Percentiles rank a stretch among this genome's conserved stretches.
These are phyloP conservation scores for Penicillium samsonianum DNA, from an alignment of 495 filamentous ascomycete species.

Conservation along the genomic window DNA sequence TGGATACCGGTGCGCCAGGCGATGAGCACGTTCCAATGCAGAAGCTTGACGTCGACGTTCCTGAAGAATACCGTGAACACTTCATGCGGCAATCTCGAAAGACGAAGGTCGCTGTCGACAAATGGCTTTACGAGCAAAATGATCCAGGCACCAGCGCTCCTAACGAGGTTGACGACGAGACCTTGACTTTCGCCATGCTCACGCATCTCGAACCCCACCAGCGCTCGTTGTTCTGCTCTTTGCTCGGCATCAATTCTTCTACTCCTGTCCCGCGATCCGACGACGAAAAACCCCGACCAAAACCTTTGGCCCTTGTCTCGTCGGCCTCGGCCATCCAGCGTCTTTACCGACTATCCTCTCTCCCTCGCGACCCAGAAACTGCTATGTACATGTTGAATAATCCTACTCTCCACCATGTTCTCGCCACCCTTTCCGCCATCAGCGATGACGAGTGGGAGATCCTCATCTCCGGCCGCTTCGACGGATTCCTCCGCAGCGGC, in stretches of 20 bases:
- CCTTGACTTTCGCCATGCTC: slow-evolving; percentile 85
- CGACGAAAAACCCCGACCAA: slow-evolving; percentile 52
- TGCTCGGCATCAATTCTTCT: slow-evolving; percentile 67
- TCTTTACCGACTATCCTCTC: slow-evolving; percentile 70
- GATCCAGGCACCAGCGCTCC: slow-evolving; percentile 71
- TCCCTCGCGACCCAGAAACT: slow-evolving; percentile 79
- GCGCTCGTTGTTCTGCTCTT: slow-evolving; percentile 72
- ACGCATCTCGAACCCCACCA: slow-evolving; percentile 79
- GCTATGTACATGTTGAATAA: slow-evolving; percentile 89
- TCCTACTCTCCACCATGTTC: slow-evolving; percentile 75
- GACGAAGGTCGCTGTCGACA: slow-evolving; percentile 78
- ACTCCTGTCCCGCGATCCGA: slow-evolving; percentile 45
- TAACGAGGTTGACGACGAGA: slow-evolving; percentile 88
- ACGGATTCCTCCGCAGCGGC: slow-evolving; percentile 96
- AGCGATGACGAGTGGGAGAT: slow-evolving; percentile 93
- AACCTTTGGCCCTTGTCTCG: slow-evolving; percentile 68
- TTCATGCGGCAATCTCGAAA: slow-evolving; percentile 87
- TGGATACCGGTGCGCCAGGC: slow-evolving; percentile 56
- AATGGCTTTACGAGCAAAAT: slow-evolving; percentile 78
- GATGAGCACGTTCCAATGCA: slow-evolving; percentile 65
- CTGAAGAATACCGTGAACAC: slow-evolving; percentile 84
- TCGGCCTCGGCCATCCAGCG: slow-evolving; percentile 77
- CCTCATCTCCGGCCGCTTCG: slow-evolving; percentile 90
- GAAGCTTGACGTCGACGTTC: slow-evolving; percentile 87
- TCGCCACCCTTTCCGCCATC: slow-evolving; percentile 85